Conservation (phyloP, 148 eudicot genomes). For the Heliosperma pusillum region DNA sequence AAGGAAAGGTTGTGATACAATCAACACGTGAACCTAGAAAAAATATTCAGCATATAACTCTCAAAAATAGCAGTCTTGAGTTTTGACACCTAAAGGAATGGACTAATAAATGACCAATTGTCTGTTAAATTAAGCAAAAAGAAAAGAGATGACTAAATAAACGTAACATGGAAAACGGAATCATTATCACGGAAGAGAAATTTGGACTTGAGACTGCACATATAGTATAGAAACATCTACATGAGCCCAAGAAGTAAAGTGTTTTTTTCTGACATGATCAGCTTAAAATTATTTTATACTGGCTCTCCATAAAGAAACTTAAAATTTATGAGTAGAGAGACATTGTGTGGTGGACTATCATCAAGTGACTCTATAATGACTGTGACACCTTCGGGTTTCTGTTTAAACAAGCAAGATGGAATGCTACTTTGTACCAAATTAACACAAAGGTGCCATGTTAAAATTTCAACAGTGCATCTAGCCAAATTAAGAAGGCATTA, state of each 20-base stretch:
- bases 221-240: not conserved
- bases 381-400: slow-evolving; percentile 8
- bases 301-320: not conserved
- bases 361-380: slow-evolving; percentile 2
- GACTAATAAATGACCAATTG: too few species aligned
- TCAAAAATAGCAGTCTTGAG: too few species aligned
- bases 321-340: not conserved
- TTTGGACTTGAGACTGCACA: not conserved
- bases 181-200: slow-evolving; percentile 3
- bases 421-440: slow-evolving; percentile 22
- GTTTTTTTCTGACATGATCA: not conserved
- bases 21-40: too few species aligned
- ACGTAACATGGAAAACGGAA: not conserved
- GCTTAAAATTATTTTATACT: not conserved
- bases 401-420: slow-evolving; percentile 17
- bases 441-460: slow-evolving; percentile 1
- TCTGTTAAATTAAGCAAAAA: not conserved
- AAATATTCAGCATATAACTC: too few species aligned
- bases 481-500: not conserved
- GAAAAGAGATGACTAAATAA: not conserved
- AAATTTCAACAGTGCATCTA: not conserved
- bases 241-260: not conserved
- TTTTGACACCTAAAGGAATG: too few species aligned
- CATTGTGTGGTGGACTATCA: slow-evolving; percentile 1
- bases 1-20: too few species aligned